These are phyloP conservation scores for Fusarium buharicum DNA, from an alignment of 2,329 filamentous ascomycete species.

Conservation along the genomic window DNA sequence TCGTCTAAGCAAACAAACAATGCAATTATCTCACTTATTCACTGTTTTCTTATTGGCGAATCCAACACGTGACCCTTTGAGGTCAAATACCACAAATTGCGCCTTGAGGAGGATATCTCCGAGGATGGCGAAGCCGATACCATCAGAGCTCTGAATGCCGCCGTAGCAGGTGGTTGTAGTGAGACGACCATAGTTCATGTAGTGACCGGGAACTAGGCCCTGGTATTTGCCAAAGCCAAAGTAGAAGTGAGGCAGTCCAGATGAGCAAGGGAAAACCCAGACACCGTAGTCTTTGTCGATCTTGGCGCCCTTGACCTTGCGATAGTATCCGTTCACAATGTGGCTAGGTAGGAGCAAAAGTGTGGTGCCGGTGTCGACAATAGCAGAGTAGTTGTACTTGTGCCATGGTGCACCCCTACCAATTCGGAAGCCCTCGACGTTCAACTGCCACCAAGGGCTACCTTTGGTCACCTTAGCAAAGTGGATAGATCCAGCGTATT, in stretches of 20 bases:
- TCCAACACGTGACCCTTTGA: constrained; percentile 47
- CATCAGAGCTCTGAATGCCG: constrained; percentile 52
- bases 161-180: constrained; percentile 49
- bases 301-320: constrained; percentile 61
- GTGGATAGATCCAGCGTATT: constrained; percentile 67
- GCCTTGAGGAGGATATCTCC: constrained; percentile 57
- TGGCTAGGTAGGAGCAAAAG: constrained; percentile 67
- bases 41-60: constrained; percentile 53
- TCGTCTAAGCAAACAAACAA: not conserved
- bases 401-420: constrained; percentile 49
- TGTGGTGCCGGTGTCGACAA: constrained; percentile 78
- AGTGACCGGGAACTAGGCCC: constrained; percentile 51
- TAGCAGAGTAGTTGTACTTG: constrained; percentile 58
- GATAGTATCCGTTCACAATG: constrained; percentile 69
- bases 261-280: constrained; percentile 67
- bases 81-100: constrained; percentile 57
- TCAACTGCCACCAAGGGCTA: constrained; percentile 72
- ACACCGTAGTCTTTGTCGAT: constrained; percentile 60
- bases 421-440: constrained; percentile 64
- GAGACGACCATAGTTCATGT: constrained; percentile 52
- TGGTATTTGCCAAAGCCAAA: constrained; percentile 51
- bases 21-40: not conserved
- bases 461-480: constrained; percentile 63
- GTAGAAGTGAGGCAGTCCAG: constrained; percentile 58
- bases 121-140: constrained; percentile 53